A percentile compares a stretch with the other conserved stretches of the same genome.
These are phyloP conservation scores for Scutellaria barbata DNA, from an alignment of 257 asterid species.

Conservation along the genomic window DNA sequence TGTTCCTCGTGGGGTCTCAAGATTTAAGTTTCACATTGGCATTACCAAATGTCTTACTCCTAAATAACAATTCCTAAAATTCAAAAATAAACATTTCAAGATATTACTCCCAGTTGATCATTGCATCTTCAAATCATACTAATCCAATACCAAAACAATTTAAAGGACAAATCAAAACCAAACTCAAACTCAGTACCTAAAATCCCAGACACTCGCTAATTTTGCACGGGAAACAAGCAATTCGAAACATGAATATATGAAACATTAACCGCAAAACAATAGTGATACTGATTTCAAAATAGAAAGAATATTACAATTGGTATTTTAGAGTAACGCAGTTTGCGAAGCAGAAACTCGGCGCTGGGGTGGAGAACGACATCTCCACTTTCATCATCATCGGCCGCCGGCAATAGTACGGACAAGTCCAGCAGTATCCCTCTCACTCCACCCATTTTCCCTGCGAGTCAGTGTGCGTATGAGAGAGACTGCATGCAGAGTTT, in stretches of 20 bases:
- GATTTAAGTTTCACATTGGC: not conserved
- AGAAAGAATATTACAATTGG: conserved; percentile 44
- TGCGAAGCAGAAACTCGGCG: conserved; percentile 69
- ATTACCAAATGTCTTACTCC: not conserved
- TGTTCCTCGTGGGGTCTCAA: conserved; percentile 26
- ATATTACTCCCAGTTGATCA: not conserved
- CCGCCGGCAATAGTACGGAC: conserved; percentile 51
- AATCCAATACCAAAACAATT: conserved; percentile 9
- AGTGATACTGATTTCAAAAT: not conserved
- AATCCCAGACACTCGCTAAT: conserved; percentile 9
- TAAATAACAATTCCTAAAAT: conserved; percentile 3
- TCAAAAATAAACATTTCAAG: not conserved
- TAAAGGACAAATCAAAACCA: not conserved
- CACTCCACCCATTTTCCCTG: conserved; percentile 55
- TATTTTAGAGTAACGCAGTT: conserved; percentile 72
- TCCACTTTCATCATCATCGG: conserved; percentile 37
- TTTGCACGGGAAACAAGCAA: conserved; percentile 17
- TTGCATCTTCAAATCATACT: not conserved
- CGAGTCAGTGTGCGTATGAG: not conserved
- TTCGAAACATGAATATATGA: conserved; percentile 10
- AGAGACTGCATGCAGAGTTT: conserved; percentile 29
- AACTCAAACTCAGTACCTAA: conserved; percentile 4
- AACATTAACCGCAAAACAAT: not conserved
- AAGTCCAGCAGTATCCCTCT: conserved; percentile 67
- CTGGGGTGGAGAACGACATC: conserved; percentile 42